Conservation (phyloP, 352 stramenopile species). For the Globisporangium nagaii region DNA sequence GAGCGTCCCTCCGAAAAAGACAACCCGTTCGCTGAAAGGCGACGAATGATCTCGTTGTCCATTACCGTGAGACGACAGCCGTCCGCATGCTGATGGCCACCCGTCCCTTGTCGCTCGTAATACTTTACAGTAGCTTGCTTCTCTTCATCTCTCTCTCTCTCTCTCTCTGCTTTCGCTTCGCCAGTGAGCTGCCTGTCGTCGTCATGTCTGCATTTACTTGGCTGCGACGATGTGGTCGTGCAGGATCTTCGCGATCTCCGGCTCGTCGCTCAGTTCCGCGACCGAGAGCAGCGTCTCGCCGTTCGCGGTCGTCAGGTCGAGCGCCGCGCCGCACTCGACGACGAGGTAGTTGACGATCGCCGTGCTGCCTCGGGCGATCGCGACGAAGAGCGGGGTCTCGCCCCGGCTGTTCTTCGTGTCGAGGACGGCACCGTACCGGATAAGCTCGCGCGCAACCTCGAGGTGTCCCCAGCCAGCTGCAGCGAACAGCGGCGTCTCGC, state of each 20-base stretch:
- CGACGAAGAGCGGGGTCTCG: constrained; percentile 6
- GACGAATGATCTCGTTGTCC: no score
- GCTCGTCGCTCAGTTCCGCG: background rate
- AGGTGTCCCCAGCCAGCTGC: constrained; percentile 2
- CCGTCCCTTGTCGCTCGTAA: no score
- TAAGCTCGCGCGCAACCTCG: constrained; percentile 3
- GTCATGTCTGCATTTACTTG: constrained; percentile 1
- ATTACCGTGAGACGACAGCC: no score
- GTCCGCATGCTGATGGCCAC: no score
- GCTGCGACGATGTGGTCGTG: constrained; percentile 1
- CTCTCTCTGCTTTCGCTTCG: background rate
- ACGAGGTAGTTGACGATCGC: background rate
- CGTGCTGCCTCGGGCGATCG: background rate
- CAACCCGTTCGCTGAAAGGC: no score
- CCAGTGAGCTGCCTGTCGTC: background rate
- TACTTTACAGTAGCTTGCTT: no score
- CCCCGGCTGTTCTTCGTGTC: constrained; percentile 5
- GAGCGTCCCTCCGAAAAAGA: no score
- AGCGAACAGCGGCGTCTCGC: constrained; percentile 1
- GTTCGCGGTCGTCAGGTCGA: background rate
- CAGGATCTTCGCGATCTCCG: constrained; percentile 5
- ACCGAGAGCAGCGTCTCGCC: constrained; percentile 5
- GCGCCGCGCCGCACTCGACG: background rate
- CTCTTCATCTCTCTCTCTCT: background rate
- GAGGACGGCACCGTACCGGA: background rate